Evolutionary conservation across 73 alveolate species (phyloP).

Genomic region (Tetrahymena malaccensis): DNA sequence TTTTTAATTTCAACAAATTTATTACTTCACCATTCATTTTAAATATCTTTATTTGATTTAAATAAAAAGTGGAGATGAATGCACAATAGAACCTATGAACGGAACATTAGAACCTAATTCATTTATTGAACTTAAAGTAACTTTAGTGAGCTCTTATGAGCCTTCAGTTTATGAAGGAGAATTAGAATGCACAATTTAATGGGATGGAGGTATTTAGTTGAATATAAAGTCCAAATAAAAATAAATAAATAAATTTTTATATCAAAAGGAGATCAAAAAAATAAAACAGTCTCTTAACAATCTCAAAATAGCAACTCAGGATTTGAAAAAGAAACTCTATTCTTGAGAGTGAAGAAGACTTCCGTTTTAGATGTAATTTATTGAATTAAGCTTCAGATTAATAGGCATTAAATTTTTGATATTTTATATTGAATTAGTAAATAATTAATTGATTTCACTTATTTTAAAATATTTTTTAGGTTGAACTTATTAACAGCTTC

Average conservation of each 20-base stretch:
- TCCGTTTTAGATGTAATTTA: slow-evolving; percentile 21
- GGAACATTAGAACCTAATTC: slow-evolving; percentile 71
- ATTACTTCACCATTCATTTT: background rate
- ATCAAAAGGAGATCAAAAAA: background rate
- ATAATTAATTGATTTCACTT: background rate
- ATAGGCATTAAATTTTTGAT: background rate
- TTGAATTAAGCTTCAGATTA: background rate
- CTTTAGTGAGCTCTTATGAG: slow-evolving; percentile 52
- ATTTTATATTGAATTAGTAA: too few species aligned
- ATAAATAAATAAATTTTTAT: background rate
- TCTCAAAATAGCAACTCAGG: background rate
- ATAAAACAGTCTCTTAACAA: slow-evolving; percentile 6
- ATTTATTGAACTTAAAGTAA: slow-evolving; percentile 66
- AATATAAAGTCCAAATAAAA: background rate
- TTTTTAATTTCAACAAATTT: background rate
- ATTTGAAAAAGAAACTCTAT: slow-evolving; percentile 41
- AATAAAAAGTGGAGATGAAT: slow-evolving; percentile 69
- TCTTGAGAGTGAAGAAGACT: slow-evolving; percentile 28
- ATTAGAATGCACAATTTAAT: slow-evolving; percentile 71
- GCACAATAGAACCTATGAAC: slow-evolving; percentile 68
- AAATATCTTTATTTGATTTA: background rate
- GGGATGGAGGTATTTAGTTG: slow-evolving; percentile 48
- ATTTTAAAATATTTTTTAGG: background rate
- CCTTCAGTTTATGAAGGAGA: slow-evolving; percentile 93
- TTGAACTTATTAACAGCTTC: background rate